Conservation (phyloP, 352 stramenopile species). For the Vaucheria bursata region DNA sequence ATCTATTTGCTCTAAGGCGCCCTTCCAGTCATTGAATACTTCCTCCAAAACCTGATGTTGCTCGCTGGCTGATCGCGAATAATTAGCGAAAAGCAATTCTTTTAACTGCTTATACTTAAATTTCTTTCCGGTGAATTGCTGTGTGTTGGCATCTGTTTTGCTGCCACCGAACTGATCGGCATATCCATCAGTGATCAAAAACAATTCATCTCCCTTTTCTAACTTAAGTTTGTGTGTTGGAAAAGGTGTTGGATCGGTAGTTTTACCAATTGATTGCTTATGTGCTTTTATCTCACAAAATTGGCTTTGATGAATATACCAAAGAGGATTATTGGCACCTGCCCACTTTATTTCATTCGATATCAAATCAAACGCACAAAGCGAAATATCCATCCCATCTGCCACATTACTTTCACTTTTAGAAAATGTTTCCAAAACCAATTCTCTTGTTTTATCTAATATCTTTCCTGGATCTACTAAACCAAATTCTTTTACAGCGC, state of each 20-base stretch:
- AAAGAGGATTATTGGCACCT: neutral
- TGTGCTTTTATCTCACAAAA: neutral
- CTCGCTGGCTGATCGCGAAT: neutral
- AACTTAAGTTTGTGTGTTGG: neutral
- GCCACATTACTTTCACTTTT: neutral
- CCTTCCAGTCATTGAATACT: neutral
- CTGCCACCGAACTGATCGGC: neutral
- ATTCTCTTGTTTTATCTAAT: neutral
- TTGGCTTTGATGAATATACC: neutral
- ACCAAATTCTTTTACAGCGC: neutral
- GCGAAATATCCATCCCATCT: neutral
- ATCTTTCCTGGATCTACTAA: neutral
- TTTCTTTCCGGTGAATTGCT: no score
- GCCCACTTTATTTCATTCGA: neutral
- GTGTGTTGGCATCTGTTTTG: no score
- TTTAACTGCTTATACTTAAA: neutral
- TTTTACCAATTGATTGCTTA: neutral
- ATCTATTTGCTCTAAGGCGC: neutral
- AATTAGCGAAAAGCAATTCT: constrained; percentile 2
- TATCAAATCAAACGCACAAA: neutral
- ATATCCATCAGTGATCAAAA: neutral
- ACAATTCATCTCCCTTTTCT: neutral
- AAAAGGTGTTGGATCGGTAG: neutral
- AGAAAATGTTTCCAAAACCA: neutral
- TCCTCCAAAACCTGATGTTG: neutral